Evolutionary conservation across 2,329 filamentous ascomycete genomes (phyloP), one percentile per base, ranked within the genome.

Genomic region (Curvularia sp.): DNA sequence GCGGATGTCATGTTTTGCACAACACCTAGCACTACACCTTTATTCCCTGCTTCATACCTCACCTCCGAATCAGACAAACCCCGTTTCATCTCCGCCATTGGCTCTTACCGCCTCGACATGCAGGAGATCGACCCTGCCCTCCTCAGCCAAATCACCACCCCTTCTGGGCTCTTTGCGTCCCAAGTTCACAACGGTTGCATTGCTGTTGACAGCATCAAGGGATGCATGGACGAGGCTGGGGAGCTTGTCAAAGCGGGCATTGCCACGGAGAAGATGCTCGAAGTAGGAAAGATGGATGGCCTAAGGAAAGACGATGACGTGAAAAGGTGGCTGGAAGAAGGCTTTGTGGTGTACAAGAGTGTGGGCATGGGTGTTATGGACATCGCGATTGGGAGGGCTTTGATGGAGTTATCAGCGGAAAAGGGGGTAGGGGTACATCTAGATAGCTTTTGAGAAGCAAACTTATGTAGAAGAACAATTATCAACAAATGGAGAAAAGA

Each of bases 321-420:
- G 25, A 23, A 28, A 34, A 66, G 25, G 0, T 67, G 63, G 67
- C 63, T 74, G 0, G 56, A 67, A n/a, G 64, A 71, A 0, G 75
- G 73, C 1, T 80, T 80, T 66, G 74, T 82, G 28, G 68, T 84
- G 1, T 83, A 82, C 47, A 84, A 84, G 63, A 82, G 81, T 59
- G 81, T 84, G 7, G 82, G 82, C 0, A 77, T 84, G 67, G 81
- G 80, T 0, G 73, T 83, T 39, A 84, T 83, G 78, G 81, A 83
- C 70, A 62, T 83, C 45, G 77, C 79, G 8, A 74, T 82, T 51
- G 80, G 78, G 7, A 59, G 53, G 10, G 55, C 57, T 6, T 10
- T 71, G 34, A 51, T 71, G 18, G 59, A 66, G 1, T 12, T 71
- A 8, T 65, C 67, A 0, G 42, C 30, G 10, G 15, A 56, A n/a